These are phyloP conservation scores for Colletotrichum tofieldiae DNA, from an alignment of 2,329 filamentous ascomycete genomes.

Conservation along the genomic window DNA sequence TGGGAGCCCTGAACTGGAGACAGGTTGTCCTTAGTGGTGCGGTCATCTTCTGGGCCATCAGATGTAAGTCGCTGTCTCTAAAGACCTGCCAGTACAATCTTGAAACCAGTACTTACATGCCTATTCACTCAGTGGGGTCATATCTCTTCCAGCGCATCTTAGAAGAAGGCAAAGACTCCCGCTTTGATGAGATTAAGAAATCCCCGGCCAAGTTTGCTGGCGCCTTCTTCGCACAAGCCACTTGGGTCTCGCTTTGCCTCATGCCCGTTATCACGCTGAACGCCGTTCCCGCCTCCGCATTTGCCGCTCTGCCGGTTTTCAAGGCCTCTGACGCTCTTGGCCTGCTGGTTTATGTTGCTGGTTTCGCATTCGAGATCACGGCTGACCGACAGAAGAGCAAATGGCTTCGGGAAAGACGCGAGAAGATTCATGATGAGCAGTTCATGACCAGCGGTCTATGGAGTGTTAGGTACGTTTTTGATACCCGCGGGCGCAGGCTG, in stretches of 20 bases:
- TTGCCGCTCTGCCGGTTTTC: conserved; percentile 65
- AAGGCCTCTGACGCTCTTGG: conserved; percentile 70
- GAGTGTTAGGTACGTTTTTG: conserved; percentile 63
- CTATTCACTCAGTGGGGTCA: conserved; percentile 66
- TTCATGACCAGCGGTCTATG: conserved; percentile 77
- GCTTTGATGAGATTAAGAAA: conserved; percentile 60
- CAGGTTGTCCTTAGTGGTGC: conserved; percentile 59
- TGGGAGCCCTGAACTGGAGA: conserved; percentile 72
- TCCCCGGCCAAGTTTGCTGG: conserved; percentile 54
- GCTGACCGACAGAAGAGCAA: conserved; percentile 76
- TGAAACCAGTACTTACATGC: conserved; percentile 21
- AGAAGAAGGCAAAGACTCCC: conserved; percentile 70
- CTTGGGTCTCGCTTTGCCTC: conserved; percentile 78
- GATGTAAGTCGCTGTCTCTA: conserved; percentile 61
- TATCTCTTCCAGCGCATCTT: conserved; percentile 76
- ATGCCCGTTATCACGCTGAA: conserved; percentile 77
- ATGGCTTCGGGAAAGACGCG: conserved; percentile 74
- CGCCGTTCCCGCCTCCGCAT: conserved; percentile 68
- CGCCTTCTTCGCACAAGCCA: conserved; percentile 70
- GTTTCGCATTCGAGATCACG: conserved; percentile 72
- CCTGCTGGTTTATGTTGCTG: conserved; percentile 70
- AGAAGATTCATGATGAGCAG: conserved; percentile 77
- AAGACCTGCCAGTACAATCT: background rate
- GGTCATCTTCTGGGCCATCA: conserved; percentile 70
- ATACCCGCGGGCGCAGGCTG: background rate